phyloP scores from a whole-genome alignment of 371 early-diverging fungal genomes.

The Neoconidiobolus thromboides region DNA sequence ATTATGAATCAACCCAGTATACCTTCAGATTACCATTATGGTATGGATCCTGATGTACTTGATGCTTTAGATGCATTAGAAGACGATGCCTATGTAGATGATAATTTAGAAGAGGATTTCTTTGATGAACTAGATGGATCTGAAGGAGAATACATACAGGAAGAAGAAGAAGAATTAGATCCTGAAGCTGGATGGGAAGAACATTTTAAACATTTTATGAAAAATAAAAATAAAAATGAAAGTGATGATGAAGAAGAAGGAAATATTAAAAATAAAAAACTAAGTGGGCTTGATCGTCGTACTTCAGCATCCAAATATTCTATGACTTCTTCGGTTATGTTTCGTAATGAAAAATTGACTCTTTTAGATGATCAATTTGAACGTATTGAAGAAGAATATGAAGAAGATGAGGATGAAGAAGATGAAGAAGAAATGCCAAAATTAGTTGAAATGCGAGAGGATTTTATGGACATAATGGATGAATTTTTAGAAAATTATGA shows the following conservation, averaged over 20 bases:
- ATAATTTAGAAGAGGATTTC: slow-evolving; percentile 43
- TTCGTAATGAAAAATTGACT: slow-evolving; percentile 69
- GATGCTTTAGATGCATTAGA: slow-evolving; percentile 80
- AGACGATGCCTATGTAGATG: slow-evolving; percentile 67
- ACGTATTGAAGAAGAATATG: slow-evolving; percentile 52
- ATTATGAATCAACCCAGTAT: slow-evolving; percentile 20
- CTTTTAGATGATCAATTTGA: slow-evolving; percentile 88
- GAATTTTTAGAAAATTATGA: slow-evolving; percentile 78
- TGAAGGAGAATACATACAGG: slow-evolving; percentile 21
- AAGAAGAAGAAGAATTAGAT: slow-evolving; percentile 19
- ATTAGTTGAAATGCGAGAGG: slow-evolving; percentile 27
- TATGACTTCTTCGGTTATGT: slow-evolving; percentile 83
- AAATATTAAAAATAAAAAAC: slow-evolving; percentile 16
- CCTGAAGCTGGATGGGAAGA: slow-evolving; percentile 35
- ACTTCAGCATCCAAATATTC: slow-evolving; percentile 39
- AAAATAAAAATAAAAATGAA: slow-evolving; percentile 5
- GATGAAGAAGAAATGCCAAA: slow-evolving; percentile 25
- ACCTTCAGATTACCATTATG: slow-evolving; percentile 19
- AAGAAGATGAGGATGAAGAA: slow-evolving; percentile 35
- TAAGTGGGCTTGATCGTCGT: slow-evolving; percentile 14
- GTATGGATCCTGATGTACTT: slow-evolving; percentile 16
- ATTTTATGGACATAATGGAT: slow-evolving; percentile 57
- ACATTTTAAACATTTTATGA: slow-evolving; percentile 43
- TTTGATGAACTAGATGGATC: slow-evolving; percentile 36
- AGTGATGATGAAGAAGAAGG: slow-evolving; percentile 9